Evolutionary conservation across 192 early-diverging fungal genomes (phyloP), one percentile per base, ranked within the genome.

Genomic region (Mycoemilia scoparia): DNA sequence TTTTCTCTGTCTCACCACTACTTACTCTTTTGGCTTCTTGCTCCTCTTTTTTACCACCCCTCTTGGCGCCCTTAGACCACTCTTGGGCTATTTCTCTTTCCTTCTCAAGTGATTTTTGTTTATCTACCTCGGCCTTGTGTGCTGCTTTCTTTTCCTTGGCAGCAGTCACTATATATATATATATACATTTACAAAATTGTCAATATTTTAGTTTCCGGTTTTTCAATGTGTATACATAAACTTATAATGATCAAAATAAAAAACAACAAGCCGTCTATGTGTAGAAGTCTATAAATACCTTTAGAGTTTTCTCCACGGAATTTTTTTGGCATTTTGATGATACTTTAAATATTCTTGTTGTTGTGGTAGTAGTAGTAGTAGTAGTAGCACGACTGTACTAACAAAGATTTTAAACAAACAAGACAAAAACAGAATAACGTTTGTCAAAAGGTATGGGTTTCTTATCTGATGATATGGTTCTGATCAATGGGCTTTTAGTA

Each of bases 91-190:
- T 79, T 16, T 57, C 43, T 5, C 46, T 56, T 34, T 85, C 83
- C 36, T 60, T 44, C 27, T 64, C 60, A 10, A 44, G 51, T 10
- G 54, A 51, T 29, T 63, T 51, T 36, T 62, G 49, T 3, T 45
- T 24, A 41, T 72, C 64, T 42, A 76, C 71, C 34, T 69, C 79
- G 20, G 58, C 67, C 38, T 77, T 55, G 15, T 50, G 60, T n/a
- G 61, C 70, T 2, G 71, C 68, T 67, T 86, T 85, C 34, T 67
- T 69, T 32, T 79, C 79, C 27, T 77, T 81, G 5, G 80, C 80
- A 7, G 77, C 73, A 15, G 54, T 56, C 4, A 63, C 76, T 75
- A 52, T 20, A 36, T 12, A 10, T 3, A 28, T 13, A 0, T 20
- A n/a, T n/a, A n/a, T 1, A 1, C 1, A 3, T 1, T 3, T 30